phyloP scores from a whole-genome alignment of 1,284 basidiomycete species.

The Apiotrichum gamsii region DNA sequence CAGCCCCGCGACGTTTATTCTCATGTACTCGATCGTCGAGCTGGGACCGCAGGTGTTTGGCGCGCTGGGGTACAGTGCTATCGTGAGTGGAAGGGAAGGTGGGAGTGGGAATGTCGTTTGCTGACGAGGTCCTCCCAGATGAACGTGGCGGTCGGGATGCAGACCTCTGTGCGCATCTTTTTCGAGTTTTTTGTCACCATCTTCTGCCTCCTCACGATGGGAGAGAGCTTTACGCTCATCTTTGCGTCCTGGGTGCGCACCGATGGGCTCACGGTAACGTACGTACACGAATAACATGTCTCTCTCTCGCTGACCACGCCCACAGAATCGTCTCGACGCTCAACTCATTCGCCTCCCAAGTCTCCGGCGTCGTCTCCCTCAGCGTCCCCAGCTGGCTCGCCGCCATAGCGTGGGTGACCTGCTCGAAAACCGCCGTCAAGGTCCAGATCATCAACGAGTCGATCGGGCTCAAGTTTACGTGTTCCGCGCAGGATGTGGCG shows the following conservation, averaged over 20 bases:
- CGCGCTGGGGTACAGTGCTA: conserved; percentile 26
- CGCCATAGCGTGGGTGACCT: conserved; percentile 40
- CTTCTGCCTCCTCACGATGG: conserved; percentile 44
- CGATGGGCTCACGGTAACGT: conserved; percentile 38
- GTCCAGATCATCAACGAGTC: conserved; percentile 50
- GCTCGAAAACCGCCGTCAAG: conserved; percentile 35
- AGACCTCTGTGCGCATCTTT: conserved; percentile 46
- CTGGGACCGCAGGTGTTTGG: conserved; percentile 44
- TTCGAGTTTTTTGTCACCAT: conserved; percentile 48
- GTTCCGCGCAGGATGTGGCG: conserved; percentile 35
- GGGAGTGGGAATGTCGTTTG: no score
- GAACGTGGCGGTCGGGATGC: conserved; percentile 48
- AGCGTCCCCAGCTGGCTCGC: conserved; percentile 47
- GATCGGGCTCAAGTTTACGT: conserved; percentile 43
- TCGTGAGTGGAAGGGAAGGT: no score
- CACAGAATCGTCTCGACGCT: conserved; percentile 45
- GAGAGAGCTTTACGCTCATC: conserved; percentile 44
- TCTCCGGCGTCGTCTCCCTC: conserved; percentile 48
- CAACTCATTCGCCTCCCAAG: conserved; percentile 37
- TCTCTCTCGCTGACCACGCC: conserved; percentile 7
- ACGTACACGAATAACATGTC: no score
- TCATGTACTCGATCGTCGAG: conserved; percentile 49
- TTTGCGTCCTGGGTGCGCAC: conserved; percentile 32
- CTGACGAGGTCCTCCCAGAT: conserved; percentile 36
- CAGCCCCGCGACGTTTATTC: conserved; percentile 46